Evolutionary conservation across 495 filamentous ascomycete species (phyloP).

Genomic region (Aspergillus sclerotioniger): DNA sequence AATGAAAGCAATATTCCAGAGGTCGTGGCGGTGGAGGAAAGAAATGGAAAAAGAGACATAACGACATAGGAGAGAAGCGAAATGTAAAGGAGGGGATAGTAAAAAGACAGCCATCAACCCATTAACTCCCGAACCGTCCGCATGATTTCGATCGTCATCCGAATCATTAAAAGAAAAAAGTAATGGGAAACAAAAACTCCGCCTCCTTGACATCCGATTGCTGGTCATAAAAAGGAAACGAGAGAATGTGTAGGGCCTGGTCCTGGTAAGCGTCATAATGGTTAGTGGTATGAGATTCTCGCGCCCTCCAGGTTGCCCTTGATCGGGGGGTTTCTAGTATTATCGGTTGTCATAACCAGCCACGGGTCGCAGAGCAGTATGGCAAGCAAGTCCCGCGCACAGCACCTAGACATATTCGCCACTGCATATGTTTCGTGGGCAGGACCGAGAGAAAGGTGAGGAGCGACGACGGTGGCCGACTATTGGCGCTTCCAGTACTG

Average conservation of each 20-base stretch:
- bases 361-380: background rate
- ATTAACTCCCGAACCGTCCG: slow-evolving; percentile 8
- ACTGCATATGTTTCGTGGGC: background rate
- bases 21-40: slow-evolving; percentile 3
- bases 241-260: slow-evolving; percentile 16
- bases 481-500: slow-evolving; percentile 20
- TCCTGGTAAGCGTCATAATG: slow-evolving; percentile 8
- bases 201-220: slow-evolving; percentile 16
- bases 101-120: slow-evolving; percentile 8
- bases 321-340: background rate
- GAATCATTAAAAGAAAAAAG: slow-evolving; percentile 14
- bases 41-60: background rate
- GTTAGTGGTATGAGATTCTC: background rate
- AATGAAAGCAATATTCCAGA: slow-evolving; percentile 1
- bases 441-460: background rate
- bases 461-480: background rate
- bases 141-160: slow-evolving; percentile 10
- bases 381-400: background rate
- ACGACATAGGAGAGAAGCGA: slow-evolving; percentile 4
- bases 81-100: background rate
- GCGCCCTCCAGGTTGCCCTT: background rate
- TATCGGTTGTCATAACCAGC: background rate
- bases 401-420: background rate
- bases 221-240: slow-evolving; percentile 17
- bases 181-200: slow-evolving; percentile 15